Evolutionary conservation across 1,139 yeast species (phyloP), one percentile per base, ranked within the genome.

Genomic region (Casaregolazyma lundiana): DNA sequence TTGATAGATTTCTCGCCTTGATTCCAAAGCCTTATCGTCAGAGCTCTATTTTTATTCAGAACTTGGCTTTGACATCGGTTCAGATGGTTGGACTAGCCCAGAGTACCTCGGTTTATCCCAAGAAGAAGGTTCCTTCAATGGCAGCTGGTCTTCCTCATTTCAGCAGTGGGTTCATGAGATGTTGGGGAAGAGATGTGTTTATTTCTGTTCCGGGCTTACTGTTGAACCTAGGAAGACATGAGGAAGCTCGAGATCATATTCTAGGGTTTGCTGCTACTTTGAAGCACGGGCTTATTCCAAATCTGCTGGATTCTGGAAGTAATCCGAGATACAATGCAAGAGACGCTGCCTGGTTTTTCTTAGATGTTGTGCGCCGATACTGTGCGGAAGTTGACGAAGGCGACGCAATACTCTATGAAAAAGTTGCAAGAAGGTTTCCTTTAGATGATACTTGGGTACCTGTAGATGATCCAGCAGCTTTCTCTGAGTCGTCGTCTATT

Each of bases 181-280:
- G 97, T 63, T 92, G 98, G 98, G 98, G 98, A 24, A 77, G 98
- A 62, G 98, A 92, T 67, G 95, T 89, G 1, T 92, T 92, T 62
- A 83, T 92, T 47, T 77, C 96, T 0, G 73, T 85, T 47, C 73
- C 96, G 53, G 98, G 98, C 0, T 71, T 90, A 43, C 68, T 89
- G 51, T 68, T 90, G 35, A 82, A 84, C 1, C 77, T 96, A 0
- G 94, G 84, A 13, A 73, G 97, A 48, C 78, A 64, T 59, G 86
- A 84, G 2, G 92, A 83, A 48, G 97, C 97, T 1, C 81, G 75
- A 57, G 66, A 69, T 41, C 97, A 92, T 61, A 87, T 92, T 51
- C 68, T 90, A 45, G 87, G 84, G 4, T 92, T 89, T 72, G 97
- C 95, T 0, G 79, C 86, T 51, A 92, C 97, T 2, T 74, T 90